These are phyloP conservation scores for Aciculosporium take DNA, from an alignment of 2,329 filamentous ascomycete genomes.

Conservation along the genomic window DNA sequence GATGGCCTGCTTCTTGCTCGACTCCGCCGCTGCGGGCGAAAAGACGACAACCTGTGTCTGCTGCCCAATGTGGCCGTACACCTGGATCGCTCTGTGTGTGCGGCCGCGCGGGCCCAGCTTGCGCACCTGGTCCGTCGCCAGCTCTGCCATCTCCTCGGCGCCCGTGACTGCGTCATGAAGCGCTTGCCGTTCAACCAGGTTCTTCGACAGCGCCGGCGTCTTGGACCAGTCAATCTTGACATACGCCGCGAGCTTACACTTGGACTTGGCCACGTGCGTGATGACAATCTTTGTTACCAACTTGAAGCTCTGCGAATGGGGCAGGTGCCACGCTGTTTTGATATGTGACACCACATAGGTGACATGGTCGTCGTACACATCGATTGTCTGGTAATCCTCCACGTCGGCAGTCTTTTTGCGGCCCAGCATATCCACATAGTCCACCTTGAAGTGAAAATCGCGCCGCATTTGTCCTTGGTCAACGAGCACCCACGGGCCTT, in stretches of 20 bases:
- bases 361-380: constrained; percentile 63
- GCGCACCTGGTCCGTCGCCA: constrained; percentile 64
- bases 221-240: constrained; percentile 78
- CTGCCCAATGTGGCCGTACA: constrained; percentile 63
- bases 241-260: constrained; percentile 81
- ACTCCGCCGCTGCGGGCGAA: constrained; percentile 33
- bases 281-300: constrained; percentile 85
- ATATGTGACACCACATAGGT: constrained; percentile 50
- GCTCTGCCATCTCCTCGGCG: constrained; percentile 59
- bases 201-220: constrained; percentile 45
- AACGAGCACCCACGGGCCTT: constrained; percentile 67
- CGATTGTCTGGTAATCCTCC: constrained; percentile 74
- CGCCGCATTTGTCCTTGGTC: constrained; percentile 60
- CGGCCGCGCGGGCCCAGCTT: constrained; percentile 59
- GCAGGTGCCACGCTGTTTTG: constrained; percentile 68
- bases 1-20: constrained; percentile 42
- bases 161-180: constrained; percentile 60
- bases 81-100: constrained; percentile 63
- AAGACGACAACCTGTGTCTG: constrained; percentile 50
- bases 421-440: constrained; percentile 51
- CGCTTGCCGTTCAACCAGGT: constrained; percentile 54
- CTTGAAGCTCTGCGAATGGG: constrained; percentile 63
- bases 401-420: constrained; percentile 47
- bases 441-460: constrained; percentile 68
- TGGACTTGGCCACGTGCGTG: constrained; percentile 81